Evolutionary conservation across 164 flowering plant species (phyloP).

Genomic region (Tetrastigma voinierianum): DNA sequence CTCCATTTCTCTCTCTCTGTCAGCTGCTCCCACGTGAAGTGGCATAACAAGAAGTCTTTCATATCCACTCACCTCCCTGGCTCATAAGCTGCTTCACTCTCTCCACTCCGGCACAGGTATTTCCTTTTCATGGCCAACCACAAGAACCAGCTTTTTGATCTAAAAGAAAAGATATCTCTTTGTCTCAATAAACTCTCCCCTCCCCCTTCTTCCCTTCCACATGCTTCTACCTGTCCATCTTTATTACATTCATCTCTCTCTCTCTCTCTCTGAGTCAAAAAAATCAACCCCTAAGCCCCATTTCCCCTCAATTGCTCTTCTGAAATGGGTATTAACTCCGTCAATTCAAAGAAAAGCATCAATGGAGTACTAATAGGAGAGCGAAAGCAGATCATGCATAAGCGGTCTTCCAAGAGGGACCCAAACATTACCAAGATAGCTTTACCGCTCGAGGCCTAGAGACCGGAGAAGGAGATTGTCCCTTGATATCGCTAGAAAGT

Average conservation of each 20-base stretch:
- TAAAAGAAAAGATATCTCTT: conserved; percentile 15
- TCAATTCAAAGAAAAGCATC: neutral
- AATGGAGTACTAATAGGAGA: neutral
- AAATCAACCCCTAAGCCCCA: too few relatives aligned
- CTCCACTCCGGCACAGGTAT: neutral
- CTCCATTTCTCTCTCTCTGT: conserved; percentile 19
- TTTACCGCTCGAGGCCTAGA: conserved; percentile 67
- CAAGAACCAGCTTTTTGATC: conserved; percentile 3
- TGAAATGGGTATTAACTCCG: neutral
- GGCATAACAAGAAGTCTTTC: conserved; percentile 16
- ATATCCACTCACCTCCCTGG: conserved; percentile 30
- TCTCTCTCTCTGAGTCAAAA: conserved; percentile 6
- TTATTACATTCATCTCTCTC: neutral
- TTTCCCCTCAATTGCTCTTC: too few relatives aligned
- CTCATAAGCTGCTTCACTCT: conserved; percentile 11
- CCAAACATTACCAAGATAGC: conserved; percentile 83
- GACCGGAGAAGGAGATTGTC: conserved; percentile 82
- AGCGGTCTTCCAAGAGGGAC: conserved; percentile 42
- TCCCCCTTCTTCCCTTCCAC: neutral
- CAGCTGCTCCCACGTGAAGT: conserved; percentile 44
- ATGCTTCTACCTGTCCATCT: neutral
- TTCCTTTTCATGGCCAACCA: conserved; percentile 10
- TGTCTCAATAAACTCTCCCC: conserved; percentile 32
- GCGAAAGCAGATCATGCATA: conserved; percentile 2
- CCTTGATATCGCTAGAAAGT: conserved; percentile 57